A percentile compares a stretch with the other conserved stretches of the same genome.
These are phyloP conservation scores for Aspergillus sp. DNA, from an alignment of 2,329 filamentous ascomycete species.

Conservation along the genomic window DNA sequence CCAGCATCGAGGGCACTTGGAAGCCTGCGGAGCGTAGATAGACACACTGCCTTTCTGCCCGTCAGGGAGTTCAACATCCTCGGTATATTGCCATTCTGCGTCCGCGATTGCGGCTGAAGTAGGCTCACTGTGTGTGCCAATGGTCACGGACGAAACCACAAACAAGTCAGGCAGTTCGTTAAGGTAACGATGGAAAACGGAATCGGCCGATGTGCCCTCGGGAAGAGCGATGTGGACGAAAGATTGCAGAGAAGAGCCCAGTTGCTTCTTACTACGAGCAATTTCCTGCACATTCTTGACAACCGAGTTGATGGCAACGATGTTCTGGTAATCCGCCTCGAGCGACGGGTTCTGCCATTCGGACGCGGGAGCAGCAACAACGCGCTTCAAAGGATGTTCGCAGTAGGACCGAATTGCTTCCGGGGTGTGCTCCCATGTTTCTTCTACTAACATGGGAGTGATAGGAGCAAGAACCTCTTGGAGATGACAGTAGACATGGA, in stretches of 20 bases:
- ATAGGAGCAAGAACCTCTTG: constrained; percentile 76
- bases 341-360: constrained; percentile 45
- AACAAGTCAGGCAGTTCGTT: constrained; percentile 60
- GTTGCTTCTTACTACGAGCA: constrained; percentile 63
- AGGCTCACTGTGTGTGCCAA: constrained; percentile 36
- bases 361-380: constrained; percentile 21
- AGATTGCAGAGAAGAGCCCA: constrained; percentile 79
- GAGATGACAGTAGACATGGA: constrained; percentile 64
- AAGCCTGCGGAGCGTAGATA: constrained; percentile 45
- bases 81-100: constrained; percentile 40
- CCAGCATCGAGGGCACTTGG: constrained; percentile 89
- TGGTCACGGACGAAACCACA: constrained; percentile 61
- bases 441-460: constrained; percentile 77
- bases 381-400: constrained; percentile 42
- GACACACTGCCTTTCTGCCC: constrained; percentile 30
- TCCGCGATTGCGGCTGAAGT: constrained; percentile 20
- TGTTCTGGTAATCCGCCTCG: constrained; percentile 35
- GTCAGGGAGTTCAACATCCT: constrained; percentile 34
- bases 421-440: constrained; percentile 78
- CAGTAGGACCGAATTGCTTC: constrained; percentile 52
- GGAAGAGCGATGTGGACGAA: constrained; percentile 50
- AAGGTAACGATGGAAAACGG: constrained; percentile 24
- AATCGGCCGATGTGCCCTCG: constrained; percentile 6
- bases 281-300: constrained; percentile 73
- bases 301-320: constrained; percentile 53